Conservation (phyloP, 768 basidiomycete genomes). For the Rhodotorula diobovata region DNA sequence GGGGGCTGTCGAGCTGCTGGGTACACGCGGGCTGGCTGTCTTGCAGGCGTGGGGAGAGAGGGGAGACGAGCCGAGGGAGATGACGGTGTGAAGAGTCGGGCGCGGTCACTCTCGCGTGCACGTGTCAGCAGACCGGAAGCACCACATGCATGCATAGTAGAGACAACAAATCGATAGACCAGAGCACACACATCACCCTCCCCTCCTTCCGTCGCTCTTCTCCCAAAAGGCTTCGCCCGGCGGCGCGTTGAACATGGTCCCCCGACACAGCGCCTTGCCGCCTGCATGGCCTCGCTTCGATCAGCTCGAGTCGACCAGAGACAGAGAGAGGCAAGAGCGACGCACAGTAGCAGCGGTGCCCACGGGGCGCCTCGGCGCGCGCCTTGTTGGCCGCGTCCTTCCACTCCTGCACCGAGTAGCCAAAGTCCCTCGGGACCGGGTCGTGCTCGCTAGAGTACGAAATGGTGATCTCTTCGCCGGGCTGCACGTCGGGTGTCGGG, state of each 20-base stretch:
- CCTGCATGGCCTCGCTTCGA: background rate
- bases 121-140: too few relatives aligned
- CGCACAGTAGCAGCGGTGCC: conserved; percentile 26
- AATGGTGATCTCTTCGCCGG: conserved; percentile 35
- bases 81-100: background rate
- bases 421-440: background rate
- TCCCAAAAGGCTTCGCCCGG: too few relatives aligned
- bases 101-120: too few relatives aligned
- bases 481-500: conserved; percentile 9
- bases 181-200: background rate
- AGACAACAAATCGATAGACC: background rate
- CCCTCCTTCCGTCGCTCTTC: background rate
- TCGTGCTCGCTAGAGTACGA: conserved; percentile 8
- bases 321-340: background rate
- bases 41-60: background rate
- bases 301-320: background rate
- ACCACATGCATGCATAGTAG: too few relatives aligned
- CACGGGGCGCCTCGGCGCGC: background rate
- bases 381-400: background rate
- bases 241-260: conserved; percentile 21
- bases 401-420: background rate
- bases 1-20: background rate
- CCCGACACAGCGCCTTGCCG: conserved; percentile 5
- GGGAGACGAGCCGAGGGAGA: background rate
- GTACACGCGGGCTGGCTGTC: too few relatives aligned